phyloP scores from a whole-genome alignment of 768 basidiomycete species.

The Suillus alpinus region DNA sequence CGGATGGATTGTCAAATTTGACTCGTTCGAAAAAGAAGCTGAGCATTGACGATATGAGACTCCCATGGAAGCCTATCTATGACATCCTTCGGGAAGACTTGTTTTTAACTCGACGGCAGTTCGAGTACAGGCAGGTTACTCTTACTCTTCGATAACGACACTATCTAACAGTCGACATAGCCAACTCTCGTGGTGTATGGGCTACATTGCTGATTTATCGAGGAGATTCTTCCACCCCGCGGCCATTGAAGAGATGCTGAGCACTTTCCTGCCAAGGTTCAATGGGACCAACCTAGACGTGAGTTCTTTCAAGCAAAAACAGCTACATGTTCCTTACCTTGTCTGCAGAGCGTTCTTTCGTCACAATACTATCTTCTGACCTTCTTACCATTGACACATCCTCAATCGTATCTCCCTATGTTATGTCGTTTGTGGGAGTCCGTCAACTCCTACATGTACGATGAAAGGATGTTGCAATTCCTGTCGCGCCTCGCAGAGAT shows the following conservation, averaged over 20 bases:
- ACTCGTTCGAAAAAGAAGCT: slow-evolving; percentile 72
- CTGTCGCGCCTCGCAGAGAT: slow-evolving; percentile 73
- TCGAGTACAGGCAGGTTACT: slow-evolving; percentile 66
- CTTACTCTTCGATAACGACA: not conserved
- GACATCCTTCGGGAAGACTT: slow-evolving; percentile 68
- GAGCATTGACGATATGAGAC: slow-evolving; percentile 71
- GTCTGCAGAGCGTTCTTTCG: slow-evolving; percentile 73
- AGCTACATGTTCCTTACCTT: slow-evolving; percentile 42
- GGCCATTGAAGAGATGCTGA: slow-evolving; percentile 83
- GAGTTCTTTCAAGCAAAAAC: slow-evolving; percentile 26
- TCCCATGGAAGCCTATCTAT: slow-evolving; percentile 81
- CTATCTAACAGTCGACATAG: slow-evolving; percentile 29
- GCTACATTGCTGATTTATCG: slow-evolving; percentile 61
- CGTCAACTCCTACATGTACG: slow-evolving; percentile 84
- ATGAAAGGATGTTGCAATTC: slow-evolving; percentile 87
- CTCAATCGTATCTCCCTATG: slow-evolving; percentile 80
- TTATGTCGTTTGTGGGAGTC: slow-evolving; percentile 87
- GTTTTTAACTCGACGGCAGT: slow-evolving; percentile 73
- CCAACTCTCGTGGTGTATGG: slow-evolving; percentile 77
- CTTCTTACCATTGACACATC: slow-evolving; percentile 83
- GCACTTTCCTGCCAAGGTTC: slow-evolving; percentile 76
- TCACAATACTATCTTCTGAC: slow-evolving; percentile 84
- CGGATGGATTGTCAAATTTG: slow-evolving; percentile 58
- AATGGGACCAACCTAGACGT: slow-evolving; percentile 76
- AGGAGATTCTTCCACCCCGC: slow-evolving; percentile 89